A percentile compares a stretch with the other conserved stretches of the same genome.
Conservation (phyloP, 2,329 filamentous ascomycete species). For the Penicillium sp. region DNA sequence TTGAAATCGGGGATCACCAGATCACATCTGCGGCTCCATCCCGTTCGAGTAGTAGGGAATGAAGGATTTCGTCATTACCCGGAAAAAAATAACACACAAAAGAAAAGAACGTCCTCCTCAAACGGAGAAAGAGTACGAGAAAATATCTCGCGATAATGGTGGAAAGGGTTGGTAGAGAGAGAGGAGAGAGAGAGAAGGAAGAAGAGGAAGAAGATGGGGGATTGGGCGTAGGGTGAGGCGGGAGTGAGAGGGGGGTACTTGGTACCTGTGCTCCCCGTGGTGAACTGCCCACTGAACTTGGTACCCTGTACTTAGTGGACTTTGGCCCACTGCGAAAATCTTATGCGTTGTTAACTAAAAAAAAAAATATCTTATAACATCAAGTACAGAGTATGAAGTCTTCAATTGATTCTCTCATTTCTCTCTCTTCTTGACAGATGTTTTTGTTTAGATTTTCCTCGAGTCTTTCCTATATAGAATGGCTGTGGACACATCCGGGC, state of each 20-base stretch:
- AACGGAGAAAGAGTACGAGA: slow-evolving; percentile 6
- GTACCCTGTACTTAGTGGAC: slow-evolving; percentile 15
- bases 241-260: slow-evolving; percentile 6
- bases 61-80: slow-evolving; percentile 23
- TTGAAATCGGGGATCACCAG: slow-evolving; percentile 27
- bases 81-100: slow-evolving; percentile 18
- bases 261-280: slow-evolving; percentile 13
- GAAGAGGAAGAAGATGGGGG: slow-evolving; percentile 14
- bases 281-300: slow-evolving; percentile 5
- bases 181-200: slow-evolving; percentile 8
- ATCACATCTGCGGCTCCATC: slow-evolving; percentile 30
- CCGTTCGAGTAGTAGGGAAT: slow-evolving; percentile 20
- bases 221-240: slow-evolving; percentile 12
- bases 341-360: slow-evolving; percentile 18
- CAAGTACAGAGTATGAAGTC: background rate
- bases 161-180: slow-evolving; percentile 14
- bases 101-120: slow-evolving; percentile 14
- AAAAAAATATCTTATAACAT: background rate
- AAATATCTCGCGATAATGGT: slow-evolving; percentile 17
- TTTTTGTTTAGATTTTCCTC: slow-evolving; percentile 27
- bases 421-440: background rate
- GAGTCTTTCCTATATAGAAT: slow-evolving; percentile 16
- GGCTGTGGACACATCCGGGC: slow-evolving; percentile 14
- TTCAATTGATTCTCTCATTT: background rate
- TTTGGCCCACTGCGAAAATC: slow-evolving; percentile 14